Conservation (phyloP, 2,329 filamentous ascomycete species). For the Nigrospora oryzae region DNA sequence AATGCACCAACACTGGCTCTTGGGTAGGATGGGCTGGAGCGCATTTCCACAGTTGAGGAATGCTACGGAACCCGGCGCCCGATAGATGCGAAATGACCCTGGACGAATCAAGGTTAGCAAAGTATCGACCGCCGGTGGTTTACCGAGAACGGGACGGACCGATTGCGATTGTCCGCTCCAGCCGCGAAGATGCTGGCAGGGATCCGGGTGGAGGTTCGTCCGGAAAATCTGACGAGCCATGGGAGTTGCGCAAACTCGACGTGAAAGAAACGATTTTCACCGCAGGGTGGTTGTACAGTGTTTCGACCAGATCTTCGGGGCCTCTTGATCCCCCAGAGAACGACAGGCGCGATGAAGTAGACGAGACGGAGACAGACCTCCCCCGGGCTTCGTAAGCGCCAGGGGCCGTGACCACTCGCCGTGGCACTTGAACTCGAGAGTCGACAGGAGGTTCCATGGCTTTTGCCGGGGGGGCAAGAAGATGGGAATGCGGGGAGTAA, state of each 20-base stretch:
- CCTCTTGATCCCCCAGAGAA: not conserved
- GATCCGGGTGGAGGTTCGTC: conserved; percentile 22
- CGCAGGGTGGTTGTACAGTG: conserved; percentile 64
- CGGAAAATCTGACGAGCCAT: conserved; percentile 24
- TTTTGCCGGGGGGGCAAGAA: not conserved
- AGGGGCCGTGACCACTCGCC: conserved; percentile 5
- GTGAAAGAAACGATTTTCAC: conserved; percentile 58
- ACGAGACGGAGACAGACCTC: conserved; percentile 6
- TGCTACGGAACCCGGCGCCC: conserved; percentile 75
- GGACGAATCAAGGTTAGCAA: conserved; percentile 1
- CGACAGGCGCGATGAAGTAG: conserved; percentile 7
- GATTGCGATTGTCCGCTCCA: conserved; percentile 59
- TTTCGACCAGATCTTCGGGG: conserved; percentile 45
- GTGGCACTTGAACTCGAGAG: conserved; percentile 1
- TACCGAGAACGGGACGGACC: conserved; percentile 37
- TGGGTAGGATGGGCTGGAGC: conserved; percentile 78
- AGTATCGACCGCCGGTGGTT: conserved; percentile 2
- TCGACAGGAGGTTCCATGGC: conserved; percentile 3
- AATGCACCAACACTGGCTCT: conserved; percentile 91
- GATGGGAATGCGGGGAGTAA: not conserved
- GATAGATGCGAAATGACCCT: conserved; percentile 77
- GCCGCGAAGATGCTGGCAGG: conserved; percentile 17
- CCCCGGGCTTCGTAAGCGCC: conserved; percentile 1
- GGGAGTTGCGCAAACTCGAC: conserved; percentile 13
- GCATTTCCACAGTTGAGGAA: conserved; percentile 81